Evolutionary conservation across 2,329 filamentous ascomycete species (phyloP), one percentile per base, ranked within the genome.

Genomic region (Lasiodiplodia theobromae): DNA sequence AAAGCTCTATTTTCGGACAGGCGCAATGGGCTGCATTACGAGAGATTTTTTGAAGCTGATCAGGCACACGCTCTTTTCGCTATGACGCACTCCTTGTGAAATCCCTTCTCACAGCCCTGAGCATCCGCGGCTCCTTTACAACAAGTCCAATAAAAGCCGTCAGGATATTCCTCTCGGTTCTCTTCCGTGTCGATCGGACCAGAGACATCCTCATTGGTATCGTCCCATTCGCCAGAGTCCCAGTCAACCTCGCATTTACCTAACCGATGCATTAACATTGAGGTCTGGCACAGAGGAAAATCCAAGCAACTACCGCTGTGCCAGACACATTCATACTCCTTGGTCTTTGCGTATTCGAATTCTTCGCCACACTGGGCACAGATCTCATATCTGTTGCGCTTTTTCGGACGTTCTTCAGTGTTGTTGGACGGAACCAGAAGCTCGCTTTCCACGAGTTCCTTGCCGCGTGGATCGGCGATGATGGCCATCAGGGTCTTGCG

Each of bases 141-240:
- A 65, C 77, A 79, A 21, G 37, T 34, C 77, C 76, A 79, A 6
- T 67, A 38, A 67, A 77, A 77, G 23, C 74, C 75, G 8, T 76
- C 71, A 0, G 76, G 74, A 44, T 28, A 73, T 3, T 75, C 71
- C 16, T 74, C 66, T 2, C 72, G 70, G 34, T 69, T 74, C 23
- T 73, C 70, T 0, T 69, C 28, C 2, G 71, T 70, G 66, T 79
- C 74, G 11, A 77, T 76, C 1, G 34, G 18, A 0, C 77, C 77
- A 31, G 1, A 31, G 31, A 70, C 51, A 25, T 73, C 73, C 0
- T 40, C 58, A 0, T 76, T 70, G n/a, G 73, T 52, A 21, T 76
- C 68, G 2, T 71, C 64, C 40, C 58, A 40, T 11, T 47, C n/a
- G 51, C 14, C 25, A 5, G 25, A 63, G 16, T 47, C 37, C 23